Evolutionary conservation across 1,284 basidiomycete genomes (phyloP).

Genomic region (Tylopilus sp.): DNA sequence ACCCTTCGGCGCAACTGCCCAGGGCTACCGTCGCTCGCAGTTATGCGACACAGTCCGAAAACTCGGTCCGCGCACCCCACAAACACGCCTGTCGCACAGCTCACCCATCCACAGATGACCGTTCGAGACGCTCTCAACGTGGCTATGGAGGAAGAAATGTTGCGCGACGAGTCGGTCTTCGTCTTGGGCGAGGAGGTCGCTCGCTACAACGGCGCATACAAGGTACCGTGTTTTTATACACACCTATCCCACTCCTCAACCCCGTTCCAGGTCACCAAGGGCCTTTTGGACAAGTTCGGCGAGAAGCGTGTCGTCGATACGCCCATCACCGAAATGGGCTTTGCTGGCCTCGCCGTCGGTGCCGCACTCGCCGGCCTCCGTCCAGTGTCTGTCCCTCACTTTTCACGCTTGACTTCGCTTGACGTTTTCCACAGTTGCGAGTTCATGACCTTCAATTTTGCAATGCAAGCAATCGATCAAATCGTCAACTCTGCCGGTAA

Average conservation of each 20-base stretch:
- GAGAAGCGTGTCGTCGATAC: slow-evolving; percentile 99
- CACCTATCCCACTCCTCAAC: slow-evolving; percentile 5
- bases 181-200: slow-evolving; percentile 98
- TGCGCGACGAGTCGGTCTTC: slow-evolving; percentile 93
- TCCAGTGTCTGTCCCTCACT: slow-evolving; percentile 64
- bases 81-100: slow-evolving; percentile 1
- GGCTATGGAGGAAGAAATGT: slow-evolving; percentile 99
- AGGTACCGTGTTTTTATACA: slow-evolving; percentile 52
- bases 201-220: slow-evolving; percentile 99
- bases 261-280: slow-evolving; percentile 82
- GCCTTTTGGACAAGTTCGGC: slow-evolving; percentile 98
- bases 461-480: slow-evolving; percentile 98
- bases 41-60: slow-evolving; percentile 64
- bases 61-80: slow-evolving; percentile 46
- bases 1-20: slow-evolving; percentile 40
- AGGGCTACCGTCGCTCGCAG: slow-evolving; percentile 49
- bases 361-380: slow-evolving; percentile 92
- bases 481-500: slow-evolving; percentile 99
- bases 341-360: slow-evolving; percentile 95
- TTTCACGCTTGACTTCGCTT: slow-evolving; percentile 7
- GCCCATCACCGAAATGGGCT: slow-evolving; percentile 98
- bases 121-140: slow-evolving; percentile 97
- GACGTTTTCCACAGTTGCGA: slow-evolving; percentile 69
- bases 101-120: slow-evolving; percentile 70
- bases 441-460: slow-evolving; percentile 99